These are phyloP conservation scores for Oryza longistaminata DNA, from an alignment of 176 grass and related monocot genomes.

Conservation along the genomic window DNA sequence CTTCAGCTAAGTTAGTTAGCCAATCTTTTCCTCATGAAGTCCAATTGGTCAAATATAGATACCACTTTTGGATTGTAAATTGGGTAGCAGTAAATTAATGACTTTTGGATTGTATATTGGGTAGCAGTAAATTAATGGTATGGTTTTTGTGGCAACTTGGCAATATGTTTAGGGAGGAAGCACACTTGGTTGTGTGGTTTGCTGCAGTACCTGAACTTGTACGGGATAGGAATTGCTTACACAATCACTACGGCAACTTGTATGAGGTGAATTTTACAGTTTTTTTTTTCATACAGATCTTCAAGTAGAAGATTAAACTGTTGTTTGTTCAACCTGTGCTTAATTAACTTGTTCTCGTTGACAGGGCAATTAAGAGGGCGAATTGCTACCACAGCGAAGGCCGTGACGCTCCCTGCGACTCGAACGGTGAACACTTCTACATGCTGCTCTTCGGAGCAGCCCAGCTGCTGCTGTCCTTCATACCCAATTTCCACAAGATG, in stretches of 20 bases:
- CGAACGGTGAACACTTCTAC: conserved; percentile 40
- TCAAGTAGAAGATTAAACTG: not conserved
- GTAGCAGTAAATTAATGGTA: not conserved
- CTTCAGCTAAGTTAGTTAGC: not conserved
- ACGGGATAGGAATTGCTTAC: conserved; percentile 54
- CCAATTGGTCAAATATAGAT: not conserved
- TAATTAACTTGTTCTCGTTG: not conserved
- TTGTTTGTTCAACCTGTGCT: not conserved
- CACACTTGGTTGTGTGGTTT: conserved; percentile 57
- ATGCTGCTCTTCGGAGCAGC: conserved; percentile 57
- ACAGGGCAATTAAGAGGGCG: conserved; percentile 42
- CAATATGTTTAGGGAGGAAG: conserved; percentile 46
- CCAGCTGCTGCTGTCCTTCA: conserved; percentile 53
- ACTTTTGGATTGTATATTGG: not conserved
- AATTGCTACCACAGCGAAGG: conserved; percentile 58
- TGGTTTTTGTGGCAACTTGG: not conserved
- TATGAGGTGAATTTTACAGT: conserved; percentile 33
- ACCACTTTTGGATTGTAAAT: not conserved
- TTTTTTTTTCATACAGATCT: not conserved
- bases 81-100: not conserved
- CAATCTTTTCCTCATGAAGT: not conserved
- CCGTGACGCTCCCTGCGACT: conserved; percentile 39
- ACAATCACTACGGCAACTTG: conserved; percentile 68
- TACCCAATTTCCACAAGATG: conserved; percentile 60
- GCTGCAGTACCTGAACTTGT: conserved; percentile 60